phyloP scores from a whole-genome alignment of 768 basidiomycete genomes.

The Rickenella mellea region DNA sequence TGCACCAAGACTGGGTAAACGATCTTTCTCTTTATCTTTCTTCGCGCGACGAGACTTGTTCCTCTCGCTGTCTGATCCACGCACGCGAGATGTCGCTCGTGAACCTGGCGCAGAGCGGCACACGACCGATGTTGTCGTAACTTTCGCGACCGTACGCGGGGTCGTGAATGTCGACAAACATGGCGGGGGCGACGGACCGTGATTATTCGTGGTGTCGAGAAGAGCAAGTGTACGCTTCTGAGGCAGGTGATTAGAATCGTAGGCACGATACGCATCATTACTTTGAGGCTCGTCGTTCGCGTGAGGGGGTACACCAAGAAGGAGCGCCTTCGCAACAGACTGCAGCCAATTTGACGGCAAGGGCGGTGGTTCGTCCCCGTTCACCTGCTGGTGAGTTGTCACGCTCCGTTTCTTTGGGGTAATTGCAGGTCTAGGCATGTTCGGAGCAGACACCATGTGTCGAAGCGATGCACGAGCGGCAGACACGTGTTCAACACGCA shows the following conservation, averaged over 20 bases:
- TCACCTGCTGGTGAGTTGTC: conserved; percentile 7
- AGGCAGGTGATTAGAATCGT: conserved; percentile 25
- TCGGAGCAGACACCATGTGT: conserved; percentile 60
- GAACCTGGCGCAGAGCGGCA: conserved; percentile 67
- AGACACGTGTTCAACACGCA: too few species aligned
- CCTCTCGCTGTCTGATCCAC: conserved; percentile 18
- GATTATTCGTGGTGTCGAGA: conserved; percentile 8
- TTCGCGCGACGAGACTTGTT: conserved; percentile 12
- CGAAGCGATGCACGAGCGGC: conserved; percentile 62
- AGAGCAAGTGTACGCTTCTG: conserved; percentile 22
- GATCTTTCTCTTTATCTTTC: conserved; percentile 16
- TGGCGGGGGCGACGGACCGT: conserved; percentile 23
- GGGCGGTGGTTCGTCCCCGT: conserved; percentile 32
- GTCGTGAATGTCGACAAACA: conserved; percentile 23
- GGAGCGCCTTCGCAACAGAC: conserved; percentile 54
- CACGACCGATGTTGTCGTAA: conserved; percentile 47
- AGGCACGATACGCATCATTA: conserved; percentile 1
- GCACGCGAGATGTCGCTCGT: conserved; percentile 39
- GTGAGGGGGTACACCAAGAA: conserved; percentile 21
- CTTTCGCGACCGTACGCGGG: conserved; percentile 25
- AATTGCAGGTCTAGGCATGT: conserved; percentile 21
- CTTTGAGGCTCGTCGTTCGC: conserved; percentile 2
- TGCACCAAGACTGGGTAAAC: conserved; percentile 52
- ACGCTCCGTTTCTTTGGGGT: conserved; percentile 19
- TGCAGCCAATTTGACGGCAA: conserved; percentile 65